Percentiles rank a stretch among this genome's conserved stretches.
Evolutionary conservation across 2,329 filamentous ascomycete species (phyloP).

Genomic region (Pyrenophora teres): DNA sequence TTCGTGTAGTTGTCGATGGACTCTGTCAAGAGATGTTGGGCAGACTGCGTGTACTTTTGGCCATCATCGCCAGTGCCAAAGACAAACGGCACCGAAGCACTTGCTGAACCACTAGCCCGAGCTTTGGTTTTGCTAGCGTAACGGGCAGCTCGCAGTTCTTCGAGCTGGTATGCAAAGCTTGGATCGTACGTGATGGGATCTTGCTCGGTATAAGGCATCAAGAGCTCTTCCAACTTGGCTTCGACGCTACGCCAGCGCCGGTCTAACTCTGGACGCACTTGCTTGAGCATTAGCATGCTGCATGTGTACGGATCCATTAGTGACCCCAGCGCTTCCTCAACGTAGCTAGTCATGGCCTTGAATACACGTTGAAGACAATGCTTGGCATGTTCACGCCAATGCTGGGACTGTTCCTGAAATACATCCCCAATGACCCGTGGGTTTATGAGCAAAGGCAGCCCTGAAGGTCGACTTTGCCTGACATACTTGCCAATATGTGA

Average conservation of each 20-base stretch:
- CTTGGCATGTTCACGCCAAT: constrained; percentile 25
- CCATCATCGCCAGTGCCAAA: neutral
- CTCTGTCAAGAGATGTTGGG: constrained; percentile 22
- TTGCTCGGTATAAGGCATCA: constrained; percentile 23
- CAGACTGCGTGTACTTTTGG: neutral
- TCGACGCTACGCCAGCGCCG: constrained; percentile 13
- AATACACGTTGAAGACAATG: constrained; percentile 26
- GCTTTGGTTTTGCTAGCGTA: neutral
- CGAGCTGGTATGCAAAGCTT: constrained; percentile 21
- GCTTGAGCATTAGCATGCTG: constrained; percentile 20
- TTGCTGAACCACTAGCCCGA: neutral
- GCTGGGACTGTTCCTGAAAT: constrained; percentile 28
- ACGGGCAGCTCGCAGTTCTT: constrained; percentile 19
- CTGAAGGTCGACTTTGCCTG: constrained; percentile 24
- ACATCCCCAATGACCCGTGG: constrained; percentile 27
- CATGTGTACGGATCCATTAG: constrained; percentile 25
- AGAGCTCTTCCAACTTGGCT: constrained; percentile 30
- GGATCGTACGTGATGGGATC: constrained; percentile 33
- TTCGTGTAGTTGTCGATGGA: constrained; percentile 31
- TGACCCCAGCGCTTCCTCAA: constrained; percentile 17
- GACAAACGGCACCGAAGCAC: neutral
- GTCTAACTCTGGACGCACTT: constrained; percentile 26
- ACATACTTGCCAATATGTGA: constrained; percentile 21
- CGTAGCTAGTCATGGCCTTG: constrained; percentile 22
- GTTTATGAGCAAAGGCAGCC: constrained; percentile 30